Conservation (phyloP, 2,329 filamentous ascomycete species). For the Microdochium paspali region DNA sequence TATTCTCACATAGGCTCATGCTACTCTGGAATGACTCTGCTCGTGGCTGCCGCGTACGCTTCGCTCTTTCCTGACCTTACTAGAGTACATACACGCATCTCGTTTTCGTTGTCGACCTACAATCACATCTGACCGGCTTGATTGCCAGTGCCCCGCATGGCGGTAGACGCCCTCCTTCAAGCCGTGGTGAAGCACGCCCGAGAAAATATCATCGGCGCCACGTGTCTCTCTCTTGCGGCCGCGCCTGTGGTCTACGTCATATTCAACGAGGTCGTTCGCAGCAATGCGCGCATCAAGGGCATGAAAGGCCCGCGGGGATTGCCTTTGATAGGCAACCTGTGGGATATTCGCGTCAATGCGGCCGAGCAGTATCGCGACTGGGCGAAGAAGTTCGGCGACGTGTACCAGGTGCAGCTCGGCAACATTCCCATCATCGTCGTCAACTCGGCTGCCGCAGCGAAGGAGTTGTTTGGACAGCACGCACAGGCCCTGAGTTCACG, state of each 20-base stretch:
- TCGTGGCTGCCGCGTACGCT: too few relatives aligned
- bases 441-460: constrained; percentile 42
- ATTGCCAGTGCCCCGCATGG: too few relatives aligned
- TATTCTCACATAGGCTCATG: too few relatives aligned
- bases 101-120: too few relatives aligned
- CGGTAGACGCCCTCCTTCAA: too few relatives aligned
- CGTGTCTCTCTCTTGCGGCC: too few relatives aligned
- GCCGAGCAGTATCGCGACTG: constrained; percentile 47
- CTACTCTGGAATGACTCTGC: too few relatives aligned
- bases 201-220: too few relatives aligned
- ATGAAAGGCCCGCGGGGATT: constrained; percentile 38
- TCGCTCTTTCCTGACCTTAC: too few relatives aligned
- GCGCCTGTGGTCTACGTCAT: constrained; percentile 41
- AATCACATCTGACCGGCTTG: too few relatives aligned
- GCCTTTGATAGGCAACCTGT: constrained; percentile 45
- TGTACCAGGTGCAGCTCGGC: constrained; percentile 49
- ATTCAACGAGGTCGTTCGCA: constrained; percentile 37
- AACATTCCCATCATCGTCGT: constrained; percentile 47
- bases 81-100: too few relatives aligned
- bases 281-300: constrained; percentile 30
- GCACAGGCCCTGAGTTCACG: constrained; percentile 43
- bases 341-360: constrained; percentile 43
- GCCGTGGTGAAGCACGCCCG: too few relatives aligned
- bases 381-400: constrained; percentile 34
- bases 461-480: constrained; percentile 39